Conservation (phyloP, 495 filamentous ascomycete species). For the Aspergillus diversus region DNA sequence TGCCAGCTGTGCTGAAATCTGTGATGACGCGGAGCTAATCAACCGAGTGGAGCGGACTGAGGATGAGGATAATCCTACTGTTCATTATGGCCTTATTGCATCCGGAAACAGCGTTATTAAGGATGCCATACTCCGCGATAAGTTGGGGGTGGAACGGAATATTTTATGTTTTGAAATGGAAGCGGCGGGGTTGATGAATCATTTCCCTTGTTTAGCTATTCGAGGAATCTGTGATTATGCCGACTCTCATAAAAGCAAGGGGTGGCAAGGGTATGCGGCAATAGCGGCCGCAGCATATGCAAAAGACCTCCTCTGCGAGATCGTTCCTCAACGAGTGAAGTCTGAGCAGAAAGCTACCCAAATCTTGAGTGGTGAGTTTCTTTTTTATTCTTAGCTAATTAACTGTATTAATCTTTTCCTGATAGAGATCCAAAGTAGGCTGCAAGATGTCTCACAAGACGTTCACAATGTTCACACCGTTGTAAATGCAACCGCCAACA, state of each 20-base stretch:
- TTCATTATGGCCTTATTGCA: constrained; percentile 37
- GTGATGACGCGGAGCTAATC: no score
- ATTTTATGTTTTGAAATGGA: constrained; percentile 24
- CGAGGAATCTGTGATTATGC: constrained; percentile 33
- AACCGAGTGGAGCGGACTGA: not conserved
- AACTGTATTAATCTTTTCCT: no score
- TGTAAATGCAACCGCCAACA: no score
- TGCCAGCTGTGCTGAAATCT: no score
- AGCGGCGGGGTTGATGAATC: constrained; percentile 10
- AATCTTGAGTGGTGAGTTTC: no score
- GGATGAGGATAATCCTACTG: not conserved
- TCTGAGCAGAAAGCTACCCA: no score
- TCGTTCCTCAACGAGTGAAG: no score
- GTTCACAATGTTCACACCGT: no score
- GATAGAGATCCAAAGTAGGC: no score
- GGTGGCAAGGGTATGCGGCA: constrained; percentile 32
- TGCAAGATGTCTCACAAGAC: no score
- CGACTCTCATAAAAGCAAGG: constrained; percentile 30
- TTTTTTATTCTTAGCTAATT: no score
- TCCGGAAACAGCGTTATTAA: constrained; percentile 33
- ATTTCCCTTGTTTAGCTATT: constrained; percentile 27
- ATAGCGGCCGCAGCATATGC: constrained; percentile 27
- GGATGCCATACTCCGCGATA: constrained; percentile 20
- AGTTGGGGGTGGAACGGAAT: not conserved
- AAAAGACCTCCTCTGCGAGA: not conserved